These are phyloP conservation scores for Eucommia ulmoides DNA, from an alignment of 257 asterid genomes.

Conservation along the genomic window DNA sequence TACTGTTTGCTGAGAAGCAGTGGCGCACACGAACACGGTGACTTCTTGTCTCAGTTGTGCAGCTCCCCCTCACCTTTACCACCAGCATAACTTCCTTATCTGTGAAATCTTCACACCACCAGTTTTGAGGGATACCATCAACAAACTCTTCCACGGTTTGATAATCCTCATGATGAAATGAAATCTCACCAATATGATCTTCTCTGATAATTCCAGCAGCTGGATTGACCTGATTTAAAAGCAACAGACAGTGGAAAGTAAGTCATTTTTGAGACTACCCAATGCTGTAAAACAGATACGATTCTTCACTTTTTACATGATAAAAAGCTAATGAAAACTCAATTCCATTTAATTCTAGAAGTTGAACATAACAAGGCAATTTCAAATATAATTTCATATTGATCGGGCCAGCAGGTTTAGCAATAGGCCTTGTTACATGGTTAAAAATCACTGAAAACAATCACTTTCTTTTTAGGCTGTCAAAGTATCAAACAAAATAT, in stretches of 20 bases:
- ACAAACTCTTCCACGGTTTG: slow-evolving; percentile 85
- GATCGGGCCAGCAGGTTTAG: background rate
- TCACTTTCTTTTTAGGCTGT: too few species aligned
- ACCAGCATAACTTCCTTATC: slow-evolving; percentile 76
- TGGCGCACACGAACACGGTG: slow-evolving; percentile 79
- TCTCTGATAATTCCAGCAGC: slow-evolving; percentile 69
- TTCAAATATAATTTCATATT: background rate
- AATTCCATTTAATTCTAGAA: background rate
- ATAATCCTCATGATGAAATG: slow-evolving; percentile 57
- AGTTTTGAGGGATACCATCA: slow-evolving; percentile 74
- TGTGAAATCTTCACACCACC: slow-evolving; percentile 92
- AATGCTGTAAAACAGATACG: background rate
- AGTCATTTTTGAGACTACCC: background rate
- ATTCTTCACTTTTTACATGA: background rate
- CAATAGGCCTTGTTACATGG: too few species aligned
- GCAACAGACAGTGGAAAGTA: background rate
- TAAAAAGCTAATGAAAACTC: background rate
- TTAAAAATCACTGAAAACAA: too few species aligned
- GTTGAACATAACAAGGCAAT: background rate
- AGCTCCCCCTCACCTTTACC: slow-evolving; percentile 47
- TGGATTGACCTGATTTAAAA: slow-evolving; percentile 54
- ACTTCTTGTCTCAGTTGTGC: slow-evolving; percentile 36
- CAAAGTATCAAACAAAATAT: too few species aligned
- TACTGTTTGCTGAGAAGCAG: slow-evolving; percentile 54
- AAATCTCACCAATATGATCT: slow-evolving; percentile 58